A percentile compares a stretch with the other conserved stretches of the same genome.
These are phyloP conservation scores for Conticribra guillardii DNA, from an alignment of 108 stramenopile species.

Conservation along the genomic window DNA sequence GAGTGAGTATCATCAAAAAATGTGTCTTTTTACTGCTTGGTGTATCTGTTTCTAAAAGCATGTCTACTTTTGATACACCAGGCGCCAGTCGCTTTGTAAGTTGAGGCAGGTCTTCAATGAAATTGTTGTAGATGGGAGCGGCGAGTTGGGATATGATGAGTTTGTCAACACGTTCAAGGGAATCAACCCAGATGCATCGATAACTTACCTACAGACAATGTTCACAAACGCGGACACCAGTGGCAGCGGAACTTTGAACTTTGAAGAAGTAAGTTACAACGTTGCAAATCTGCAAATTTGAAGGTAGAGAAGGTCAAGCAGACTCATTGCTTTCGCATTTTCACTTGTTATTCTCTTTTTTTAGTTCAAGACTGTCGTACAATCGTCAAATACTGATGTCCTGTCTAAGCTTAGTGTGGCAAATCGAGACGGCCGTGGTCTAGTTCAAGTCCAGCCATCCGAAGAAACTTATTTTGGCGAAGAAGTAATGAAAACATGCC, in stretches of 20 bases:
- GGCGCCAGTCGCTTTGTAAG: slow-evolving; percentile 41
- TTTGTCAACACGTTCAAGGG: slow-evolving; percentile 31
- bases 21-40: no score
- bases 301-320: no score
- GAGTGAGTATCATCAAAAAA: slow-evolving; percentile 13
- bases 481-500: slow-evolving; percentile 31
- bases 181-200: slow-evolving; percentile 32
- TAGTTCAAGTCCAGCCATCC: slow-evolving; percentile 42
- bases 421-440: slow-evolving; percentile 39
- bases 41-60: no score
- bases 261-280: no score
- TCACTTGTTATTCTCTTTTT: no score
- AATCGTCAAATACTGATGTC: slow-evolving; percentile 44
- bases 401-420: slow-evolving; percentile 33
- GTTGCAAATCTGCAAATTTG: no score
- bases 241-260: slow-evolving; percentile 44
- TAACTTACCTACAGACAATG: slow-evolving; percentile 32
- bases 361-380: no score
- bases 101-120: slow-evolving; percentile 39
- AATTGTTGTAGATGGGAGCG: slow-evolving; percentile 45
- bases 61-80: no score
- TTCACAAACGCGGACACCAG: slow-evolving; percentile 50
- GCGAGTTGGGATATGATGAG: slow-evolving; percentile 48
- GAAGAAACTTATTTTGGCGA: slow-evolving; percentile 49
- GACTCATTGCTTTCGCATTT: no score